Evolutionary conservation across 148 eudicot species (phyloP).

Genomic region (Nyssa sinensis): DNA sequence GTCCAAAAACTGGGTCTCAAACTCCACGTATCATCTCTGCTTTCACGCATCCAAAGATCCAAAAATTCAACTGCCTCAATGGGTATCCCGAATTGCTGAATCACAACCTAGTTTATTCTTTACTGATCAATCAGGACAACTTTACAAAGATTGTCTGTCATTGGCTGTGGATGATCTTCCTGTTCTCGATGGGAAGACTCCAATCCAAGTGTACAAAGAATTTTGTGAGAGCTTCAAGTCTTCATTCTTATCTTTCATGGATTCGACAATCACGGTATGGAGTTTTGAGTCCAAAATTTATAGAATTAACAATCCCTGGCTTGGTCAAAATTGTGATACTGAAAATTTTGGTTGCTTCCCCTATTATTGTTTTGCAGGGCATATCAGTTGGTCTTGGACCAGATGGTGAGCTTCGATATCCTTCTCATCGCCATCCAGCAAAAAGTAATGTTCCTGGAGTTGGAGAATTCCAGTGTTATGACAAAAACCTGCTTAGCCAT

Average conservation of each 20-base stretch:
- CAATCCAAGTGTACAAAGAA: constrained; percentile 60
- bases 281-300: not conserved
- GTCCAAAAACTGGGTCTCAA: constrained; percentile 61
- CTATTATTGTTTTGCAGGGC: constrained; percentile 41
- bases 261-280: constrained; percentile 78
- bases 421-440: constrained; percentile 43
- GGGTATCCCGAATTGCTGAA: constrained; percentile 67
- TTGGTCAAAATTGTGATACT: not conserved
- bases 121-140: constrained; percentile 55
- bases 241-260: constrained; percentile 53
- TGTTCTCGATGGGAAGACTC: constrained; percentile 67
- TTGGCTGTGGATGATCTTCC: constrained; percentile 70
- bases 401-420: constrained; percentile 85
- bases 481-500: constrained; percentile 55
- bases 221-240: constrained; percentile 75
- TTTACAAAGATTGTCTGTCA: constrained; percentile 62
- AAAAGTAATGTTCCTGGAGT: constrained; percentile 35
- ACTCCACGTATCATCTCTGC: constrained; percentile 54
- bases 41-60: constrained; percentile 62
- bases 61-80: constrained; percentile 63
- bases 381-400: constrained; percentile 83
- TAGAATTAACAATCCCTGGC: not conserved
- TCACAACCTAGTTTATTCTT: constrained; percentile 55
- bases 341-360: not conserved
- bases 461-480: constrained; percentile 91